Base-by-base conservation (phyloP, 306 rosid species). In the Myrica gale region DNA sequence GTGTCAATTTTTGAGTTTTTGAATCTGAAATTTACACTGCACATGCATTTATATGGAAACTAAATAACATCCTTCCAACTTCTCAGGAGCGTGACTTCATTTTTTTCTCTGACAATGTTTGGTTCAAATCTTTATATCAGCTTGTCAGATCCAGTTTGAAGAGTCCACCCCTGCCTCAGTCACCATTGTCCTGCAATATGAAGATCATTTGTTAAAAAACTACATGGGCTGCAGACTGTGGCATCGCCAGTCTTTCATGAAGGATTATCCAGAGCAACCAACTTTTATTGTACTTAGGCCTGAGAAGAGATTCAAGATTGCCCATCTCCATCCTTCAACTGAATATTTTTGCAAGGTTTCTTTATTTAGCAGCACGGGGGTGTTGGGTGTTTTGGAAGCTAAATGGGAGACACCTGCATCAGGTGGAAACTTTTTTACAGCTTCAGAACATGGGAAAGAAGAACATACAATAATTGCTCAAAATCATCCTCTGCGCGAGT, bases 341-440 rank as follows among this genome's bases (percentile, higher is more conserved):
- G 92, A 89, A 81, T 93, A 91, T 80, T 76, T 79, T 65, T 93
- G 97, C 92, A 93, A 88, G 86, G 98, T 90, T 76, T 93, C 90
- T 75, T 75, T 93, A 68, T 89, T 91, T 73, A 87, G 93, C 87
- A 87, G 87, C 89, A 78, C 85, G 7, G 90, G 87, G 44, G 80
- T 85, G 60, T 77, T 91, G 81, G 93, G 98, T 62, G 87, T 80
- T 62, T 87, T 91, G 76, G 98, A 93, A 84, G 92, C 91, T 75
- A 90, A 88, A 72, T 93, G 97, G 97, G 80, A 79, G 53, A 89
- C 97, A 39, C 89, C 91, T 62, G 82, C 88, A 63, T 60, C 76
- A 13, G 54, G 56, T 50, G 81, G 72, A 58, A 78, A 78, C 58
- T 63, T 76, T 21, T 62, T 72, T 20, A 75, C 83, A 48, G 51